These are phyloP conservation scores for Fomitopsis betulina DNA, from an alignment of 1,284 basidiomycete genomes.

Conservation along the genomic window DNA sequence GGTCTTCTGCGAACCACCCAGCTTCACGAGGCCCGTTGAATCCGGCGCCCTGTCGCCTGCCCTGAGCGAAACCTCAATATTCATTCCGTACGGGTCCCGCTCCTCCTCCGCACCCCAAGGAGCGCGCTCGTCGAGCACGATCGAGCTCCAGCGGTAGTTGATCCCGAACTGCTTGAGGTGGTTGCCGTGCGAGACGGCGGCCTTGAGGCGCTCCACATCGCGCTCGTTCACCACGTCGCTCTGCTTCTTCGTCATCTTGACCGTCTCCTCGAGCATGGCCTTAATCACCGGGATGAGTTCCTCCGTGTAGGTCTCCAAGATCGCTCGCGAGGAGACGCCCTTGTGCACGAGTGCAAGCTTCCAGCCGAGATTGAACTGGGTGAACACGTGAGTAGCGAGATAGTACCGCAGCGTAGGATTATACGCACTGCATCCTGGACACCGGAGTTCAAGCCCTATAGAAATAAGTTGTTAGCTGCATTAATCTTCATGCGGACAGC, in stretches of 20 bases:
- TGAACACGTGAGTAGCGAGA: background rate
- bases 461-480: no score
- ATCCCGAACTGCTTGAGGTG: slow-evolving; percentile 37
- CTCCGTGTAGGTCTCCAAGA: slow-evolving; percentile 22
- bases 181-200: slow-evolving; percentile 7
- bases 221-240: background rate
- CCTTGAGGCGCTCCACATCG: background rate
- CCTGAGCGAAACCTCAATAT: no score
- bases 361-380: slow-evolving; percentile 29
- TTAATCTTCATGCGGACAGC: slow-evolving; percentile 8
- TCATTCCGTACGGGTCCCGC: no score
- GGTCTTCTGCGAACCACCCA: background rate
- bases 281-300: slow-evolving; percentile 26
- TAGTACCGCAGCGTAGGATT: background rate
- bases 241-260: background rate
- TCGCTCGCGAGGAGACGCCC: slow-evolving; percentile 15
- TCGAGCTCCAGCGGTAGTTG: slow-evolving; percentile 42
- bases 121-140: slow-evolving; percentile 34
- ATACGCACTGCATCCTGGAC: slow-evolving; percentile 7
- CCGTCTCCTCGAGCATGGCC: slow-evolving; percentile 22
- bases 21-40: slow-evolving; percentile 26
- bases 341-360: slow-evolving; percentile 28
- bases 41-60: slow-evolving; percentile 36
- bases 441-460: slow-evolving; percentile 9
- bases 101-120: no score